Evolutionary conservation across 345 rosid genomes (phyloP).

Genomic region (Hibiscus trionum): DNA sequence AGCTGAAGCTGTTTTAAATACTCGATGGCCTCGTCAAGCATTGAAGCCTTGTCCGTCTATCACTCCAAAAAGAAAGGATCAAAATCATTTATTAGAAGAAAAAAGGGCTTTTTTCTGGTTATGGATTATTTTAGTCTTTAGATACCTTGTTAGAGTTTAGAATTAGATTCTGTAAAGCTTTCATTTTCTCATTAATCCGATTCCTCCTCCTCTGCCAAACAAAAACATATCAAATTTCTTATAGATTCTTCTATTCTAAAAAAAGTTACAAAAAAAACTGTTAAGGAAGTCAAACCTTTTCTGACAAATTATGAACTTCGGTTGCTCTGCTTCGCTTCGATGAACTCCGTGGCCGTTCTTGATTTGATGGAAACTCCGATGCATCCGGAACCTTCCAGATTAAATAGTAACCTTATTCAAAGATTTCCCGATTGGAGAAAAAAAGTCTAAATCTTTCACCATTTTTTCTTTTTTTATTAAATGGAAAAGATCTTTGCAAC

Average conservation of each 20-base stretch:
- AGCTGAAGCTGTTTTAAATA: slow-evolving; percentile 81
- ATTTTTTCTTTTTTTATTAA: not conserved
- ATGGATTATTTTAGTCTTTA: not conserved
- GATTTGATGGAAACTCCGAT: slow-evolving; percentile 27
- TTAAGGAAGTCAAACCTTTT: slow-evolving; percentile 39
- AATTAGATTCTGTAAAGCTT: slow-evolving; percentile 63
- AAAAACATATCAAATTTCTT: slow-evolving; percentile 1
- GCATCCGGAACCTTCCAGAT: slow-evolving; percentile 26
- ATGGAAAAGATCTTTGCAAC: not conserved
- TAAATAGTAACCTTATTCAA: not conserved
- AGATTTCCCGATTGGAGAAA: not conserved
- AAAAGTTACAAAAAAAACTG: not conserved
- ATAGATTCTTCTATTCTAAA: not conserved
- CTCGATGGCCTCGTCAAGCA: slow-evolving; percentile 82
- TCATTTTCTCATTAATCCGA: slow-evolving; percentile 79
- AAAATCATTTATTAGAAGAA: not conserved
- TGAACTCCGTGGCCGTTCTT: slow-evolving; percentile 31
- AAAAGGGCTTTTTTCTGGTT: not conserved
- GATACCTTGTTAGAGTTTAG: slow-evolving; percentile 75
- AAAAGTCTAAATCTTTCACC: not conserved
- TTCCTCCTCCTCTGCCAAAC: slow-evolving; percentile 57
- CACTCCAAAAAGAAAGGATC: not conserved
- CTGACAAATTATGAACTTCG: slow-evolving; percentile 69
- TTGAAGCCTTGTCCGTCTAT: slow-evolving; percentile 81
- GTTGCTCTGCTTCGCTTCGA: slow-evolving; percentile 67